Conservation (phyloP, 1,139 yeast species). For the Blastobotrys capitulatus region DNA sequence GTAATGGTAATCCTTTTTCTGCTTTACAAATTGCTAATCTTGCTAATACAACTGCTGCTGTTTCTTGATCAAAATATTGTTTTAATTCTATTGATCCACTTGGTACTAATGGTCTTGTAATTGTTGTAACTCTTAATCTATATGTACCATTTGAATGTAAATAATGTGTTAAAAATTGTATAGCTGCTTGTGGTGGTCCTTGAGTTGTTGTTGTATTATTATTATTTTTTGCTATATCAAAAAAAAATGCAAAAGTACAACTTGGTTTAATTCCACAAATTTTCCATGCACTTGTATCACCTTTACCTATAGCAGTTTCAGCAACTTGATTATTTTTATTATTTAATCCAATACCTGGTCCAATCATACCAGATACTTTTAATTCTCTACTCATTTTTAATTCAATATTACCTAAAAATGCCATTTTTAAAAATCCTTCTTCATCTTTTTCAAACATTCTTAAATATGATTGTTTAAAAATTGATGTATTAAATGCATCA, state of each 20-base stretch:
- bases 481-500: slow-evolving; percentile 91
- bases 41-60: slow-evolving; percentile 59
- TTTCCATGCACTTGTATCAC: slow-evolving; percentile 85
- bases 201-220: slow-evolving; percentile 23
- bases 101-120: slow-evolving; percentile 24
- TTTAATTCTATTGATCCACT: slow-evolving; percentile 23
- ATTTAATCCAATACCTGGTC: slow-evolving; percentile 55
- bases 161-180: slow-evolving; percentile 68
- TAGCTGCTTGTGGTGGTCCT: slow-evolving; percentile 31
- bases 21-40: slow-evolving; percentile 48
- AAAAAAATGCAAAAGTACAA: slow-evolving; percentile 80
- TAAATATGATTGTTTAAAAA: slow-evolving; percentile 85
- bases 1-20: slow-evolving; percentile 45
- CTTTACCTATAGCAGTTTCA: slow-evolving; percentile 89
- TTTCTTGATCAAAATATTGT: slow-evolving; percentile 58
- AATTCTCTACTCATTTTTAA: slow-evolving; percentile 81
- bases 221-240: slow-evolving; percentile 52
- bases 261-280: slow-evolving; percentile 79
- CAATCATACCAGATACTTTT: slow-evolving; percentile 84
- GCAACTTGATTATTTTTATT: slow-evolving; percentile 60
- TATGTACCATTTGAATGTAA: slow-evolving; percentile 46
- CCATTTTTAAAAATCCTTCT: slow-evolving; percentile 75
- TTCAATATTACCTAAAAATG: slow-evolving; percentile 62
- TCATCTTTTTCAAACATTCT: slow-evolving; percentile 77
- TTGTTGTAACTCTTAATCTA: slow-evolving; percentile 43